phyloP scores from a whole-genome alignment of 2,329 filamentous ascomycete species.

The Colletotrichum tamarilloi region DNA sequence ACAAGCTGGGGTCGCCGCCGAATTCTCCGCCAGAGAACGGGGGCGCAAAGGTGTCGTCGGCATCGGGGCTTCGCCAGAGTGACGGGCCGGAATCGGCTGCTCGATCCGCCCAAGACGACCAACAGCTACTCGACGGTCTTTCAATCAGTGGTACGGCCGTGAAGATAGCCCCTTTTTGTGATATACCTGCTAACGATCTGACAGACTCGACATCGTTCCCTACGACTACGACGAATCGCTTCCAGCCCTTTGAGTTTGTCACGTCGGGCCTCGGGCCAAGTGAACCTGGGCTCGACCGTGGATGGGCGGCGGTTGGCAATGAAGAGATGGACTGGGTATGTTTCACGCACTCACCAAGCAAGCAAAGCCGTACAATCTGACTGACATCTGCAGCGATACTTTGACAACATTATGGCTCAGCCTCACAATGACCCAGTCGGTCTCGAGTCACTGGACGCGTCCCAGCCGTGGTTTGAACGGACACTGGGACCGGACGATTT shows the following conservation, averaged over 20 bases:
- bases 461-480: constrained; percentile 26
- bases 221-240: constrained; percentile 8
- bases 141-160: constrained; percentile 10
- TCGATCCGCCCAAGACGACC: constrained; percentile 34
- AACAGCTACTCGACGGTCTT: constrained; percentile 39
- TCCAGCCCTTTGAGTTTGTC: constrained; percentile 20
- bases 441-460: constrained; percentile 10
- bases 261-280: constrained; percentile 34
- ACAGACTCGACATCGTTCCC: constrained; percentile 6
- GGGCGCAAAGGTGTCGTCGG: constrained; percentile 34
- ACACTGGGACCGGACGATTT: constrained; percentile 13
- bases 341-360: background rate
- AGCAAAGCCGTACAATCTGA: background rate
- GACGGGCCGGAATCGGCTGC: constrained; percentile 36
- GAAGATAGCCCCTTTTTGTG: background rate
- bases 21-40: constrained; percentile 29
- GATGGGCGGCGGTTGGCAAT: constrained; percentile 47
- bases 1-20: constrained; percentile 50
- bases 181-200: background rate
- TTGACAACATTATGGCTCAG: constrained; percentile 34
- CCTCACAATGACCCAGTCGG: constrained; percentile 24
- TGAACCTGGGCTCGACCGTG: constrained; percentile 46
- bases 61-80: background rate
- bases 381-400: constrained; percentile 28
- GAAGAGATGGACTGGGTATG: constrained; percentile 52